A percentile compares a stretch with the other conserved stretches of the same genome.
Conservation (phyloP, 257 asterid genomes). For the Gynochthodes officinalis region DNA sequence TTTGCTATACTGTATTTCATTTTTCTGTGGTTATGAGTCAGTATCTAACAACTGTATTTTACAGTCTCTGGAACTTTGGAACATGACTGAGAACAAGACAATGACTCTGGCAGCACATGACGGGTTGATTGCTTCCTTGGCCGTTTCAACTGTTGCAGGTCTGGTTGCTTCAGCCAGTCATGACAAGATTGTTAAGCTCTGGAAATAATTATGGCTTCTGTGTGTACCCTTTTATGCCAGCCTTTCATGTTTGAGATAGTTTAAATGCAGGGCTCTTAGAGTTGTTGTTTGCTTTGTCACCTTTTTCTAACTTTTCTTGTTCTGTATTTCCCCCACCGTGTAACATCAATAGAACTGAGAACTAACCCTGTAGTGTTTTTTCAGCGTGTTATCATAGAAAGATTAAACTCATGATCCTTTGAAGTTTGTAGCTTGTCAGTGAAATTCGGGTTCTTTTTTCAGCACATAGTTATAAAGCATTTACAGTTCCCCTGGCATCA, state of each 20-base stretch:
- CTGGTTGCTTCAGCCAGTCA: constrained; percentile 93
- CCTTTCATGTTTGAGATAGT: background rate
- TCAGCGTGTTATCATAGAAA: background rate
- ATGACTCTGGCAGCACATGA: constrained; percentile 82
- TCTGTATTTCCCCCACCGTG: background rate
- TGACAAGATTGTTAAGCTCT: constrained; percentile 75
- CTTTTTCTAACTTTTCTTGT: background rate
- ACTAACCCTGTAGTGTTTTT: constrained; percentile 6
- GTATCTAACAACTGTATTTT: background rate
- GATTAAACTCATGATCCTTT: background rate
- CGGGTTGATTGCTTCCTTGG: constrained; percentile 73
- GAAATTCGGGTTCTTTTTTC: background rate
- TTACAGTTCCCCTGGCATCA: background rate
- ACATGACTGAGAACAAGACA: constrained; percentile 75
- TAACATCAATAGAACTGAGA: background rate
- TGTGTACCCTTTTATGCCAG: background rate
- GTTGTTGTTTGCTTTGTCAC: background rate
- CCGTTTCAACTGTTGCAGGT: constrained; percentile 69
- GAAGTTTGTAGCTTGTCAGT: background rate
- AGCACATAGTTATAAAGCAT: background rate
- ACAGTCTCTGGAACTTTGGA: constrained; percentile 92
- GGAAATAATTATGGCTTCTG: constrained; percentile 32
- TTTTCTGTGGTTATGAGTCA: background rate
- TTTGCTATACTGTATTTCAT: background rate
- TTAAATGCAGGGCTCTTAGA: constrained; percentile 2